These are phyloP conservation scores for Picochlorum sp. DNA, from an alignment of 139 green algal genomes.

Conservation along the genomic window DNA sequence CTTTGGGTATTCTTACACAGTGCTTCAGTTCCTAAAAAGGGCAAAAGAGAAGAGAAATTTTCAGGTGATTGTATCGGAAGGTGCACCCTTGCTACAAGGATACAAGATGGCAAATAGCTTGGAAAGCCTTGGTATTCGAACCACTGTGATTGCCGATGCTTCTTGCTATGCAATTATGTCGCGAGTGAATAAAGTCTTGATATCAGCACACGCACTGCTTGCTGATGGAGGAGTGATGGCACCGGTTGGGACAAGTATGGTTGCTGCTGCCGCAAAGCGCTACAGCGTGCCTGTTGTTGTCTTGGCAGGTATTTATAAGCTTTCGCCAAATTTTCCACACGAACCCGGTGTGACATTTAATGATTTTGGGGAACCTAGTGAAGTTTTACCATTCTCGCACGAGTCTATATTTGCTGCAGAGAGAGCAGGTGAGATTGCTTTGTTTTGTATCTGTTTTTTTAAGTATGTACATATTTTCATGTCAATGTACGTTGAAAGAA, in stretches of 20 bases:
- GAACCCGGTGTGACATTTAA: conserved; percentile 78
- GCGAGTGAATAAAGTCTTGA: conserved; percentile 88
- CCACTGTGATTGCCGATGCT: conserved; percentile 77
- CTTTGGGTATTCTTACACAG: conserved; percentile 64
- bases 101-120: conserved; percentile 75
- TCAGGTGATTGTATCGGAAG: conserved; percentile 91
- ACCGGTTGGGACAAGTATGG: conserved; percentile 56
- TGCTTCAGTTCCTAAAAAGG: conserved; percentile 69
- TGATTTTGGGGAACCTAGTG: conserved; percentile 55
- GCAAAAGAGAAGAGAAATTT: conserved; percentile 85
- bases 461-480: neutral
- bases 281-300: conserved; percentile 92
- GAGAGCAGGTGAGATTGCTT: neutral
- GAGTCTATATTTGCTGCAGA: conserved; percentile 9
- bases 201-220: conserved; percentile 81
- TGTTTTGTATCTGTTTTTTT: no score
- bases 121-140: conserved; percentile 62
- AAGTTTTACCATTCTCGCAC: conserved; percentile 16
- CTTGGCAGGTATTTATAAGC: conserved; percentile 85
- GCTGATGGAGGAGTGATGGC: conserved; percentile 89
- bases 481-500: neutral
- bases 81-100: conserved; percentile 70
- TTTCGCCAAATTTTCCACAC: conserved; percentile 85
- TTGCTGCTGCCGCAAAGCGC: conserved; percentile 72
- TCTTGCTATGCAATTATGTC: conserved; percentile 97